Base-by-base conservation (phyloP, 768 basidiomycete genomes). In the Tremella mesenterica region DNA sequence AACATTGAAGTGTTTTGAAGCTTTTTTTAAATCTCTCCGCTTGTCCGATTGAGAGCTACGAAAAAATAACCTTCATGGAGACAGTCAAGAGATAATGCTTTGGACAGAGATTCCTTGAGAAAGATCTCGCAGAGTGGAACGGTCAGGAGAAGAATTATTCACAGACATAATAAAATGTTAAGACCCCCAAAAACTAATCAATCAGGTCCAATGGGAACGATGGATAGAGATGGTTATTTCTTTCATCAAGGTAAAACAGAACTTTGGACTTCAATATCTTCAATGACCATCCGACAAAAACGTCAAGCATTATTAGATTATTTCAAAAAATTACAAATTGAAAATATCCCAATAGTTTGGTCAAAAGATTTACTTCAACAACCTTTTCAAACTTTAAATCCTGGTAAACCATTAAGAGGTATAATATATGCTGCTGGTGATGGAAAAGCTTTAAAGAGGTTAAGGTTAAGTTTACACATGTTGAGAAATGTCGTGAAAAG, bases 401-500 rank as follows among this genome's bases (percentile, higher is more conserved):
- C 60, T 1, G 34, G 34, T 14, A 53, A 52, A 12, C 44, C 58
- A 26, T 56, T 60, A 34, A 45, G 61, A 44, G 69, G 70, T 14
- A 56, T 71, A 41, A 71, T 71, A 48, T 57, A 62, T 33, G 64
- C 70, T 2, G 67, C 58, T 29, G 67, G 64, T 7, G 67, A 68
- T 29, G 65, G 67, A 9, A 73, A 74, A 57, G 74, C 74, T 0
- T 55, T 69, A 14, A 46, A 58, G 3, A 63, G 74, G 21, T 49
- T 75, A 21, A 61, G 73, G 30, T 63, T 73, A 13, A 64, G 64
- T 1, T 64, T 76, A 26, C 64, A 70, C 48, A 73, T 76, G 62
- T 64, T 77, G 4, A 70, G 75, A 13, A 58, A 68, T 16, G 60
- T 61, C n/a, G 65, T 74, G 54, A 53, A 63, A 16, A 71, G 68